These are phyloP conservation scores for Bacidia gigantensis DNA, from an alignment of 495 filamentous ascomycete species.

Conservation along the genomic window DNA sequence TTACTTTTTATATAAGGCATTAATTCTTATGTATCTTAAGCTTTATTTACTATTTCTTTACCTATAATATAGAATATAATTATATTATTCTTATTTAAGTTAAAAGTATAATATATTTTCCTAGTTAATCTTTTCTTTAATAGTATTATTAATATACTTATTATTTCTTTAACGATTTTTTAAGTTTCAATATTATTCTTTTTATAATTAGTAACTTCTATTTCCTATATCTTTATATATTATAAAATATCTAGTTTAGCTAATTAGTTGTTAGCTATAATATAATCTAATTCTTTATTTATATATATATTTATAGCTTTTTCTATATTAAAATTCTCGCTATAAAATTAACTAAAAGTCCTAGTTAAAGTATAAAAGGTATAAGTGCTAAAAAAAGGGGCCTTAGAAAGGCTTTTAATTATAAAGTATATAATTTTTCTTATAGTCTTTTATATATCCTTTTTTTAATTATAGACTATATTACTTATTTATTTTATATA, in stretches of 20 bases:
- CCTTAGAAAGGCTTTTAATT: no score
- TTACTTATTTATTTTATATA: conserved; percentile 1
- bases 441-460: background rate
- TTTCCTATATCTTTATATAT: no score
- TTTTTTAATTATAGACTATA: background rate
- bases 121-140: background rate
- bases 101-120: background rate
- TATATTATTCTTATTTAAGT: background rate
- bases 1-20: background rate
- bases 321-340: background rate
- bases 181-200: background rate
- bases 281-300: background rate
- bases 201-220: background rate
- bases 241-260: no score
- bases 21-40: background rate
- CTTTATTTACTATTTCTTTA: background rate
- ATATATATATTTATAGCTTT: background rate
- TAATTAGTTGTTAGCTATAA: no score
- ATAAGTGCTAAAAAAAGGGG: no score
- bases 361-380: no score
- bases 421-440: background rate
- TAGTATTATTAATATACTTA: background rate
- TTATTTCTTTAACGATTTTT: background rate
- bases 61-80: background rate
- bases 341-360: conserved; percentile 1